phyloP scores from a whole-genome alignment of 1,139 yeast species.

The Oligophagozyma castellii region DNA sequence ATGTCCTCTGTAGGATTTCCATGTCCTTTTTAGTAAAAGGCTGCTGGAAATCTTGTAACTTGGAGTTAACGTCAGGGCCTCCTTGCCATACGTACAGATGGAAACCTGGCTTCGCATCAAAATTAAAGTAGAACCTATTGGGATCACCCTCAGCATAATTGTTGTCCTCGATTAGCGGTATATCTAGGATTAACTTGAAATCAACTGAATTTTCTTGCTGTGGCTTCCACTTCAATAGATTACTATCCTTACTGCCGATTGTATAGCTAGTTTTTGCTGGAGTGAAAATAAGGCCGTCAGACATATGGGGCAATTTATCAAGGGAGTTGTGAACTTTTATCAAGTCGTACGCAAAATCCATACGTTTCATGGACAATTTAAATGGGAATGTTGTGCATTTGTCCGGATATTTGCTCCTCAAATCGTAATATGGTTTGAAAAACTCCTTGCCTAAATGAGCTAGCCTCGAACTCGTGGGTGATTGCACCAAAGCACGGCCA shows the following conservation, averaged over 20 bases:
- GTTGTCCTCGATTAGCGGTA: conserved; percentile 53
- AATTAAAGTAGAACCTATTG: conserved; percentile 62
- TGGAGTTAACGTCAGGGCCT: conserved; percentile 24
- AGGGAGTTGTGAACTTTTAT: conserved; percentile 62
- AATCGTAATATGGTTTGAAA: conserved; percentile 64
- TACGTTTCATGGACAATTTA: conserved; percentile 69
- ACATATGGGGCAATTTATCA: conserved; percentile 68
- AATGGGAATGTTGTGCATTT: conserved; percentile 71
- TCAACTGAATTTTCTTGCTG: conserved; percentile 91
- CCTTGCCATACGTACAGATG: conserved; percentile 76
- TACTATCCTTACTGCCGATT: conserved; percentile 68
- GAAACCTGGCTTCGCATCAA: conserved; percentile 62
- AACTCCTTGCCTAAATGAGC: conserved; percentile 80
- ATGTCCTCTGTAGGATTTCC: conserved; percentile 31
- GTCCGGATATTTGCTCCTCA: conserved; percentile 57
- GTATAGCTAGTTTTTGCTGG: conserved; percentile 80
- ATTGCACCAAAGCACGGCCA: conserved; percentile 52
- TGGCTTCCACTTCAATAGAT: conserved; percentile 89
- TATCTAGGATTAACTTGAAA: conserved; percentile 58
- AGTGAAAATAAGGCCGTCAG: conserved; percentile 91
- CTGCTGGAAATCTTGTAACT: conserved; percentile 18
- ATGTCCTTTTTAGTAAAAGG: conserved; percentile 23
- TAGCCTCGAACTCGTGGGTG: conserved; percentile 64
- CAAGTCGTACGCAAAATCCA: conserved; percentile 74
- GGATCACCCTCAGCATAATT: conserved; percentile 61